Conservation (phyloP, 202 grass and related monocot genomes). For the Schoenoplectus triqueter region DNA sequence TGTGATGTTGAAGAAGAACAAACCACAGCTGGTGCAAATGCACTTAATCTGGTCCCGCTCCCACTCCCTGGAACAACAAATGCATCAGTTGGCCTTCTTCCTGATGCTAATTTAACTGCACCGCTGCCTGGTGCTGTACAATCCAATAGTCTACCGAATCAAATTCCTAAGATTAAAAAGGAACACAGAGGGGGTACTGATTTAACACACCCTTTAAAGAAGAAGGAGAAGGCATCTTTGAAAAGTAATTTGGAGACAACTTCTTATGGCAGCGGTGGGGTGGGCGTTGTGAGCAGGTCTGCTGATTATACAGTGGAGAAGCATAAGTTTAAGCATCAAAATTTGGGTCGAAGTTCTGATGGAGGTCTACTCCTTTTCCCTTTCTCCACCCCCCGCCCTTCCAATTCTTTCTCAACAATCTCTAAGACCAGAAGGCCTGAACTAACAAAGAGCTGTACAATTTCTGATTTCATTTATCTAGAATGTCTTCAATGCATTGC, state of each 20-base stretch:
- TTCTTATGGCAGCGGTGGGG: constrained; percentile 41
- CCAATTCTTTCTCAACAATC: background rate
- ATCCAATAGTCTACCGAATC: constrained; percentile 56
- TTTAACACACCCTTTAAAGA: constrained; percentile 58
- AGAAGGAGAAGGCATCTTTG: constrained; percentile 53
- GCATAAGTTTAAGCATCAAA: constrained; percentile 65
- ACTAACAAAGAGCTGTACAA: background rate
- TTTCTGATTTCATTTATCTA: constrained; percentile 6
- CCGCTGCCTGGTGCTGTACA: constrained; percentile 40
- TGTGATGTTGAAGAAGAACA: constrained; percentile 88
- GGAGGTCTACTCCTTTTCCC: constrained; percentile 59
- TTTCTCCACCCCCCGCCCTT: background rate
- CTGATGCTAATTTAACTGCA: constrained; percentile 50
- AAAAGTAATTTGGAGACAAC: constrained; percentile 55
- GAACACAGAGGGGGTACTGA: constrained; percentile 42
- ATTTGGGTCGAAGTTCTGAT: constrained; percentile 61
- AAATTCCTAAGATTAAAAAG: constrained; percentile 70
- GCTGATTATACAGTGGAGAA: constrained; percentile 58
- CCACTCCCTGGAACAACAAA: constrained; percentile 48
- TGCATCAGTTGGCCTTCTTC: constrained; percentile 51
- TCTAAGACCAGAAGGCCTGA: background rate
- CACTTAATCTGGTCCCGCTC: constrained; percentile 62
- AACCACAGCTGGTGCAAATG: constrained; percentile 79
- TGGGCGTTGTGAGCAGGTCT: constrained; percentile 49
- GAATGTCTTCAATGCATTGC: background rate